A percentile compares a stretch with the other conserved stretches of the same genome.
phyloP scores from a whole-genome alignment of 768 basidiomycete species.

The Termitomyces sp. region DNA sequence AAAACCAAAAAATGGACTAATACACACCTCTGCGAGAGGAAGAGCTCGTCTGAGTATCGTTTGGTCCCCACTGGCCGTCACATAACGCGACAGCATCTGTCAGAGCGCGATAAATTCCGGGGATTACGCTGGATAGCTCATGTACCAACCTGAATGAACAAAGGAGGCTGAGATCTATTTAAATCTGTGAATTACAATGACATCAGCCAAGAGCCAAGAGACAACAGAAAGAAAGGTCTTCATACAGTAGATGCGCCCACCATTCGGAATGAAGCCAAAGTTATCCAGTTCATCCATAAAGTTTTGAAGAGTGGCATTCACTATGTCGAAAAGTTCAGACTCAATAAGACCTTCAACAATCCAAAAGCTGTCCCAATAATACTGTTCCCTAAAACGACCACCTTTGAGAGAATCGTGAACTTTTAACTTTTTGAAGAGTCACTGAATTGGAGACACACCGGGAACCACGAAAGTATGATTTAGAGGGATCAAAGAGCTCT shows the following conservation, averaged over 20 bases:
- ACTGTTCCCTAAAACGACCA: constrained; percentile 79
- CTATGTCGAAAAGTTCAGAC: constrained; percentile 69
- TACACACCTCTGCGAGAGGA: constrained; percentile 72
- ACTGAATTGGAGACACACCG: constrained; percentile 32
- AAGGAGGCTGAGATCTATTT: constrained; percentile 86
- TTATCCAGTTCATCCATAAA: constrained; percentile 90
- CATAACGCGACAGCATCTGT: constrained; percentile 88
- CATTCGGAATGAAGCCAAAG: constrained; percentile 93
- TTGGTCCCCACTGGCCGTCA: constrained; percentile 64
- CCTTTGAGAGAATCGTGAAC: constrained; percentile 22
- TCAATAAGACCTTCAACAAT: constrained; percentile 83
- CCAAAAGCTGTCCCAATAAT: constrained; percentile 76
- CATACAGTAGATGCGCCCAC: constrained; percentile 84
- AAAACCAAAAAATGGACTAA: background rate
- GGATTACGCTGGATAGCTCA: background rate
- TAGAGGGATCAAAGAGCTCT: constrained; percentile 82
- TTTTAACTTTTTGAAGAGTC: background rate
- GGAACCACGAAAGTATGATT: constrained; percentile 92
- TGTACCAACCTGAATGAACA: constrained; percentile 69
- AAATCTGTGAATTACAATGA: constrained; percentile 46
- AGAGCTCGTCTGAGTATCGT: constrained; percentile 74
- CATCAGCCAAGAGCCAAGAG: constrained; percentile 49
- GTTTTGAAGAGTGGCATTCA: constrained; percentile 78
- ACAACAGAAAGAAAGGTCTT: background rate
- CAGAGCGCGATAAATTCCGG: background rate